phyloP scores from a whole-genome alignment of 2,329 filamentous ascomycete genomes.

The Xylariaceae sp. region DNA sequence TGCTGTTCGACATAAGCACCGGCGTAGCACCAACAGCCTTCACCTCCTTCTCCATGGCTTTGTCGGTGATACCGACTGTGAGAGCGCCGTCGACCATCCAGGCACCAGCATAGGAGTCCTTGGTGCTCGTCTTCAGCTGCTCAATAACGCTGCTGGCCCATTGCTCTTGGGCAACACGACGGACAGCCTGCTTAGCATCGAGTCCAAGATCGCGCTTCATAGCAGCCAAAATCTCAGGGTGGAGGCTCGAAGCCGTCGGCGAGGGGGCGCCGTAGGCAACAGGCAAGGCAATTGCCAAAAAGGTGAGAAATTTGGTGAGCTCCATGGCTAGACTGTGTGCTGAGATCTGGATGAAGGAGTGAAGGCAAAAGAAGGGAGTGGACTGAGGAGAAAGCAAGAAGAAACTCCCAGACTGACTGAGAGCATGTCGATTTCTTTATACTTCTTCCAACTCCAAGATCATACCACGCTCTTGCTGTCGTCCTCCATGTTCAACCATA shows the following conservation, averaged over 20 bases:
- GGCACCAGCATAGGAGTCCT: constrained; percentile 35
- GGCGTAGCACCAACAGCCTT: constrained; percentile 34
- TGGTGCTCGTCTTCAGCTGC: constrained; percentile 29
- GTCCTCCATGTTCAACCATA: constrained; percentile 12
- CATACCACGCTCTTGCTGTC: constrained; percentile 19
- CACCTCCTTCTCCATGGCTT: constrained; percentile 33
- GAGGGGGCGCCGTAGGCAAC: constrained; percentile 38
- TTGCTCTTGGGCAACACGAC: constrained; percentile 36
- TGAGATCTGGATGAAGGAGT: constrained; percentile 23
- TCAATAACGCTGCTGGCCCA: constrained; percentile 35
- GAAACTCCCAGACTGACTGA: constrained; percentile 20
- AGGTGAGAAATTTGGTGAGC: constrained; percentile 35
- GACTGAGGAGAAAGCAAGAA: constrained; percentile 22
- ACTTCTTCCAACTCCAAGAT: constrained; percentile 18
- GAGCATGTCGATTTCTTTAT: constrained; percentile 21
- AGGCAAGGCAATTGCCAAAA: constrained; percentile 37
- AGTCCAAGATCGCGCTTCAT: constrained; percentile 42
- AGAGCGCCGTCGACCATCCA: constrained; percentile 36
- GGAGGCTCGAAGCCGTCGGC: constrained; percentile 32
- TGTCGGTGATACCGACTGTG: constrained; percentile 36
- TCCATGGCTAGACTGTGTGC: constrained; percentile 30
- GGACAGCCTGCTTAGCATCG: constrained; percentile 34
- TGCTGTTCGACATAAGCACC: constrained; percentile 30
- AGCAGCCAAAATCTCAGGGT: constrained; percentile 38
- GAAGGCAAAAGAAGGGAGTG: constrained; percentile 20